These are phyloP conservation scores for Wilcoxina mikolae DNA, from an alignment of 495 filamentous ascomycete genomes.

Conservation along the genomic window DNA sequence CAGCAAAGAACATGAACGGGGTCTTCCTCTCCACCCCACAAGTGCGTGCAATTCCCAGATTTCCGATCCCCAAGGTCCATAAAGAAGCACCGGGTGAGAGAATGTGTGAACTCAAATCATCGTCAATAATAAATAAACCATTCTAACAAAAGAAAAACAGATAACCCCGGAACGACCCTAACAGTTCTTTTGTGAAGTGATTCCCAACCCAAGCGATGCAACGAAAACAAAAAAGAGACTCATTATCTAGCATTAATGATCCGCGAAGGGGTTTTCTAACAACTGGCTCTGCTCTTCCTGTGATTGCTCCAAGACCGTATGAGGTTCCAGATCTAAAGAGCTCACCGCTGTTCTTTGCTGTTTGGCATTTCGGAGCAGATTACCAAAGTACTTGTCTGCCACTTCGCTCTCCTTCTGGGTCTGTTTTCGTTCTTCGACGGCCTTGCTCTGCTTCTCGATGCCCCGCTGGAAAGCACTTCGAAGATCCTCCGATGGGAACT, in stretches of 20 bases:
- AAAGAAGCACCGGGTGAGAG: too few relatives aligned
- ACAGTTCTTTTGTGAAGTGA: neutral
- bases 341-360: slow-evolving; percentile 60
- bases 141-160: neutral
- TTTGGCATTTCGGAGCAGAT: slow-evolving; percentile 60
- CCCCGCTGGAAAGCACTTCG: slow-evolving; percentile 62
- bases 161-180: slow-evolving; percentile 1
- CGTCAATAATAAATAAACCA: neutral
- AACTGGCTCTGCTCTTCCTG: neutral
- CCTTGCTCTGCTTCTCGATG: slow-evolving; percentile 62
- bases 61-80: too few relatives aligned
- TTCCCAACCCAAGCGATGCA: neutral
- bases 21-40: too few relatives aligned
- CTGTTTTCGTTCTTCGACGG: slow-evolving; percentile 66
- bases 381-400: slow-evolving; percentile 73
- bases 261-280: neutral
- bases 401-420: slow-evolving; percentile 57
- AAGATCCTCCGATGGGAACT: slow-evolving; percentile 67
- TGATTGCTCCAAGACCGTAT: neutral
- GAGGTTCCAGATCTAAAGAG: slow-evolving; percentile 57
- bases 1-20: too few relatives aligned
- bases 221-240: neutral
- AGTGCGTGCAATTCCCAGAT: too few relatives aligned
- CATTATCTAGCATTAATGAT: neutral
- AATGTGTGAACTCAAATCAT: neutral